These are phyloP conservation scores for Hanseniaspora lachancei DNA, from an alignment of 805 yeast species.

Conservation along the genomic window DNA sequence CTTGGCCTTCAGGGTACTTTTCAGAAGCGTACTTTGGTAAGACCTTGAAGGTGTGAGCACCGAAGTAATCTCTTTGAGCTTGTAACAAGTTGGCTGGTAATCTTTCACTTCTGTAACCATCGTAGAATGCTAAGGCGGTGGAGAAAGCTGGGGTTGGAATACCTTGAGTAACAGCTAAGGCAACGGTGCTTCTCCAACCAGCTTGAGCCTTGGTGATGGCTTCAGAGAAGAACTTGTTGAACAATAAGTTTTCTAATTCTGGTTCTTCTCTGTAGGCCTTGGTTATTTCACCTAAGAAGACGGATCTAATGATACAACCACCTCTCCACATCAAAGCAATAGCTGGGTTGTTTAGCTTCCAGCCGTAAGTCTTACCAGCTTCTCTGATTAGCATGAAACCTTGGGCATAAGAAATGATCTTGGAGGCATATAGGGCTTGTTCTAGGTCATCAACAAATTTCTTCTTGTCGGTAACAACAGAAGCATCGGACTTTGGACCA, in stretches of 20 bases:
- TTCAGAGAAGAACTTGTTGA: conserved; percentile 84
- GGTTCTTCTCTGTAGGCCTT: conserved; percentile 90
- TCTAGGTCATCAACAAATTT: conserved; percentile 84
- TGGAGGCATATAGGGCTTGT: conserved; percentile 97
- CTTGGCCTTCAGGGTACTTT: conserved; percentile 60
- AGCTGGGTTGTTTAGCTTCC: conserved; percentile 96
- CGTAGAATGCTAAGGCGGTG: conserved; percentile 94
- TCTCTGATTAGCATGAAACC: conserved; percentile 99
- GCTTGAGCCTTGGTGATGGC: conserved; percentile 88
- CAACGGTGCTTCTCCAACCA: conserved; percentile 87
- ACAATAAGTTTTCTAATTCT: conserved; percentile 85
- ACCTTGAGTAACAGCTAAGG: conserved; percentile 69
- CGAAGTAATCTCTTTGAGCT: conserved; percentile 99
- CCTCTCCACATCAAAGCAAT: conserved; percentile 99
- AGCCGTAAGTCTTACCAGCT: conserved; percentile 91
- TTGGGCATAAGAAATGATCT: conserved; percentile 96
- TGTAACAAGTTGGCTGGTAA: conserved; percentile 96
- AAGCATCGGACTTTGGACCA: conserved; percentile 58
- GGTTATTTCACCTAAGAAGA: conserved; percentile 93
- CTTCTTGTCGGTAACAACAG: conserved; percentile 58
- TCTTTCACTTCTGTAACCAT: conserved; percentile 92
- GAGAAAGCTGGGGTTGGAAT: conserved; percentile 96
- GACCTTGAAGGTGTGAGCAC: conserved; percentile 97
- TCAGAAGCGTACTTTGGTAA: conserved; percentile 74
- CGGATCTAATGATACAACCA: conserved; percentile 98